Conservation (phyloP, 352 stramenopile species). For the Globisporangium viniferum region DNA sequence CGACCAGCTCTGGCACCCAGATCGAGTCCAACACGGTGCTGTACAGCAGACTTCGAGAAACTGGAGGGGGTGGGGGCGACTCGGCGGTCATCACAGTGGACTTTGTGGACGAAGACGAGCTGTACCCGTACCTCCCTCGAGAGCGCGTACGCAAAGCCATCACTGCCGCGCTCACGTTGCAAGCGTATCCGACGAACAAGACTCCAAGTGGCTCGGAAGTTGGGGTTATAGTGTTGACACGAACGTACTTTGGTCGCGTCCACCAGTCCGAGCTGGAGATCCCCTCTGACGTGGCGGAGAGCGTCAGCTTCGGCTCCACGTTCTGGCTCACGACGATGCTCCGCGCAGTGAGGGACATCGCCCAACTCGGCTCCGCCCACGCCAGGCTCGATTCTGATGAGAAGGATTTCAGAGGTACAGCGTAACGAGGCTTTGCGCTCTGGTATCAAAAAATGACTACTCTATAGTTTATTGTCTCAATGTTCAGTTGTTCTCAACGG, state of each 20-base stretch:
- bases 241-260: not conserved
- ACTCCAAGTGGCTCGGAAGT: not conserved
- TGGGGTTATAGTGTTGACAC: not conserved
- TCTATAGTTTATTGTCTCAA: too few relatives aligned
- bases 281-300: not conserved
- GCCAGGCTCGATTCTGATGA: too few relatives aligned
- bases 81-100: not conserved
- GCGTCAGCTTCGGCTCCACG: not conserved
- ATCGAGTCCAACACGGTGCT: slow-evolving; percentile 45
- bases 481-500: too few relatives aligned
- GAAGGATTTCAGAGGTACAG: too few relatives aligned
- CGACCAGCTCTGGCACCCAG: slow-evolving; percentile 11
- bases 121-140: slow-evolving; percentile 4
- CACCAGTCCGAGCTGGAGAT: not conserved
- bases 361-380: not conserved
- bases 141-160: slow-evolving; percentile 8
- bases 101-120: slow-evolving; percentile 8
- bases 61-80: not conserved
- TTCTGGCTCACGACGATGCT: slow-evolving; percentile 6
- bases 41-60: slow-evolving; percentile 20
- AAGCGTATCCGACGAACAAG: not conserved
- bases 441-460: too few relatives aligned
- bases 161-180: not conserved
- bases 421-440: too few relatives aligned
- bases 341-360: not conserved